These are phyloP conservation scores for Penicillium paneum DNA, from an alignment of 2,329 filamentous ascomycete genomes.

Conservation along the genomic window DNA sequence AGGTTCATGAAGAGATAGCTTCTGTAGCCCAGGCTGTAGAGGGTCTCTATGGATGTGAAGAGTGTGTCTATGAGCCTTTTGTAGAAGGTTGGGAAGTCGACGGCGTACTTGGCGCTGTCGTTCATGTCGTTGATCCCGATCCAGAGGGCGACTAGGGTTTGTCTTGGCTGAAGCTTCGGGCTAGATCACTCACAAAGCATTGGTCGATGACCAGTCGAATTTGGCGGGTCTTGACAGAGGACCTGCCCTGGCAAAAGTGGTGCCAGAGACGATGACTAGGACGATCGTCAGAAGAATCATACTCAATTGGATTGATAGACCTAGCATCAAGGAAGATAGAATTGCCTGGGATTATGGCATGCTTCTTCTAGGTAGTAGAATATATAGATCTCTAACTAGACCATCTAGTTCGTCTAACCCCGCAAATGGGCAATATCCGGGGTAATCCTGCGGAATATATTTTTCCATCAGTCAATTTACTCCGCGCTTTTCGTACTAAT, in stretches of 20 bases:
- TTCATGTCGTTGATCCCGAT: slow-evolving; percentile 58
- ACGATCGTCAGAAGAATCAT: neutral
- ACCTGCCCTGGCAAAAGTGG: neutral
- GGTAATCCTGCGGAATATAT: slow-evolving; percentile 10
- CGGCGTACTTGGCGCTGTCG: slow-evolving; percentile 47
- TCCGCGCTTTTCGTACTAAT: too few relatives aligned
- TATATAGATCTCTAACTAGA: slow-evolving; percentile 3
- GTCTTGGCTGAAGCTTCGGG: slow-evolving; percentile 30
- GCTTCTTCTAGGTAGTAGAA: neutral
- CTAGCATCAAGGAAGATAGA: neutral
- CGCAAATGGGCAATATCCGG: slow-evolving; percentile 12
- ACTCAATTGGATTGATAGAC: neutral
- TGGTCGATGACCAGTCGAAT: slow-evolving; percentile 19
- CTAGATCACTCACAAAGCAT: slow-evolving; percentile 7
- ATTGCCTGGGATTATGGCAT: neutral
- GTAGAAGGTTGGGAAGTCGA: slow-evolving; percentile 49
- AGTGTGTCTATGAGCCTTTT: slow-evolving; percentile 41
- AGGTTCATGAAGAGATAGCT: slow-evolving; percentile 52
- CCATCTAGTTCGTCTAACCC: slow-evolving; percentile 5
- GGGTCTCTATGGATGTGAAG: slow-evolving; percentile 41
- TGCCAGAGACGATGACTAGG: neutral
- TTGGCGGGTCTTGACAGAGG: slow-evolving; percentile 9
- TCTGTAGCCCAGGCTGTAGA: slow-evolving; percentile 46
- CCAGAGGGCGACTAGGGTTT: slow-evolving; percentile 51
- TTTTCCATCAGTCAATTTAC: slow-evolving; percentile 9